Conservation (phyloP, 345 rosid genomes). For the Corchorus olitorius region DNA sequence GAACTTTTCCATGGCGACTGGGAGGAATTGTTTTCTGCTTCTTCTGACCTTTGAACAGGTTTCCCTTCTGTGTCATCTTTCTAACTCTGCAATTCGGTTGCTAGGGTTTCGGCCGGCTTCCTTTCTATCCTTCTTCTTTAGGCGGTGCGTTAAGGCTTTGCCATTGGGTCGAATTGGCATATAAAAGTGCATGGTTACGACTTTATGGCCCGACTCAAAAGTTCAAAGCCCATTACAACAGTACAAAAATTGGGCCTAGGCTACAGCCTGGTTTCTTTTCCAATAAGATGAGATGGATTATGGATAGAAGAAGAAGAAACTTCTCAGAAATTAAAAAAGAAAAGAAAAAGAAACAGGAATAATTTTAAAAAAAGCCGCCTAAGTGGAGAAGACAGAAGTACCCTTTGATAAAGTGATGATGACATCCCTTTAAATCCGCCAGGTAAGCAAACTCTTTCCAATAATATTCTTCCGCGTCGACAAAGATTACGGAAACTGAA, state of each 20-base stretch:
- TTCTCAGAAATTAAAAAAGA: neutral
- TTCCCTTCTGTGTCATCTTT: slow-evolving; percentile 86
- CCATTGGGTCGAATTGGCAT: neutral
- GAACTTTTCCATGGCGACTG: slow-evolving; percentile 77
- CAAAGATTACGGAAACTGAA: neutral
- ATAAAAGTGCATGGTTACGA: neutral
- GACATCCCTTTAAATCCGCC: neutral
- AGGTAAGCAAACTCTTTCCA: neutral
- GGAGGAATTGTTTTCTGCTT: slow-evolving; percentile 69
- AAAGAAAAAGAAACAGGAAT: neutral
- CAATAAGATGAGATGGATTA: too few relatives aligned
- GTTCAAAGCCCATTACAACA: neutral
- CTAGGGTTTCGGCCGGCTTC: neutral
- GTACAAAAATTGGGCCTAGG: neutral
- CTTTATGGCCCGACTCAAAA: neutral
- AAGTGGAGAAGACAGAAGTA: neutral
- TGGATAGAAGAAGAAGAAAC: neutral
- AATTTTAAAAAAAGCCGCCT: too few relatives aligned
- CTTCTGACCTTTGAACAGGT: slow-evolving; percentile 80
- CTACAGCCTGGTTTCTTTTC: too few relatives aligned
- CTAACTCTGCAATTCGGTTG: neutral
- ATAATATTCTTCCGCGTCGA: neutral
- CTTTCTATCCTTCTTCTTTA: neutral
- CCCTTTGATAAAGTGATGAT: neutral
- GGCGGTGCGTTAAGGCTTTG: neutral